Evolutionary conservation across 2,329 filamentous ascomycete genomes (phyloP).

Genomic region (Amauroascus niger): DNA sequence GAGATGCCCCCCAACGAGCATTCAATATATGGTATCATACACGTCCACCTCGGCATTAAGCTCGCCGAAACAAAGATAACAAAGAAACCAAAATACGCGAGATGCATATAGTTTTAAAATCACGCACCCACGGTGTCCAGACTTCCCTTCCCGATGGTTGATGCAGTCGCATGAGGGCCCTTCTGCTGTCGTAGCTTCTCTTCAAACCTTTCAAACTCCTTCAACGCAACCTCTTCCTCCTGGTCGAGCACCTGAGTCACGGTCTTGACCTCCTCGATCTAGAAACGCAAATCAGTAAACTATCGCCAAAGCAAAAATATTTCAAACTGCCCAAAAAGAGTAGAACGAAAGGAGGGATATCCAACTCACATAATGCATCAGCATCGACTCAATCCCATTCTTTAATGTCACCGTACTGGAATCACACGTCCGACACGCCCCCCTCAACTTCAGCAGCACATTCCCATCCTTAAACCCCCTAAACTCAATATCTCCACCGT

Average conservation of each 20-base stretch:
- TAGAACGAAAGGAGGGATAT: not conserved
- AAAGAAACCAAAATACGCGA: not conserved
- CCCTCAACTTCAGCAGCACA: conserved; percentile 77
- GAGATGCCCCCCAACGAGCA: not conserved
- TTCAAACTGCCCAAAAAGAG: conserved; percentile 1
- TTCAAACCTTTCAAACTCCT: conserved; percentile 91
- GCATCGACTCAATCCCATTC: conserved; percentile 96
- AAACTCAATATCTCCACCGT: conserved; percentile 95
- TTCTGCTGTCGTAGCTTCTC: conserved; percentile 61
- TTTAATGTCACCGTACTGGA: conserved; percentile 93
- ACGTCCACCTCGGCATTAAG: not conserved
- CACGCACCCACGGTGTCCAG: conserved; percentile 42
- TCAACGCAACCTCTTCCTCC: conserved; percentile 77
- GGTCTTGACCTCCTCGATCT: conserved; percentile 92
- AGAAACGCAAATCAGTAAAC: conserved; percentile 13
- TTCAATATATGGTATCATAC: not conserved
- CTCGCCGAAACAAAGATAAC: not conserved
- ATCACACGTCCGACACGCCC: conserved; percentile 91
- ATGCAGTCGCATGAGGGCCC: conserved; percentile 43
- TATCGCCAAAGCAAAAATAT: too few species aligned
- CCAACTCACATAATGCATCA: conserved; percentile 80
- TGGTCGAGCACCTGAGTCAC: conserved; percentile 84
- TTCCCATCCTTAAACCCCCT: conserved; percentile 77
- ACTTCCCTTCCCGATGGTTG: conserved; percentile 30
- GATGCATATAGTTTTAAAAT: not conserved